Evolutionary conservation across 2,329 filamentous ascomycete genomes (phyloP), one percentile per base, ranked within the genome.

Genomic region (Massarina eburnea): DNA sequence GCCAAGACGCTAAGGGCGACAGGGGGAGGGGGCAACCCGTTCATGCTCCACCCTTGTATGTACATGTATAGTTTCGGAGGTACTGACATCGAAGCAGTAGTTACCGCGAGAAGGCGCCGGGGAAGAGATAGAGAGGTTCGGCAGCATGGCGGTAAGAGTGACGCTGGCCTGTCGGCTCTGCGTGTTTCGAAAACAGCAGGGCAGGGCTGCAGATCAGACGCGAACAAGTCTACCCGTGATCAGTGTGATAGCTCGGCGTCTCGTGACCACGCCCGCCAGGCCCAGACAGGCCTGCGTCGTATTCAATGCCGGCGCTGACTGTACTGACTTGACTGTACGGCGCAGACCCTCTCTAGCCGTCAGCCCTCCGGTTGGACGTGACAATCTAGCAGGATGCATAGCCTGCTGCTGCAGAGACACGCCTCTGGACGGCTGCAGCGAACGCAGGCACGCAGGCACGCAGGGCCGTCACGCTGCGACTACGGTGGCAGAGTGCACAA

Each of bases 121-220:
- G 15, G 33, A 4, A 14, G 18, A 9, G n/a, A 27, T 39, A 39
- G 20, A 22, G 36, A 37, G 34, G 17, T 37, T 37, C n/a, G 4
- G 36, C 14, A 2, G 15, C 14, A 10, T 2, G 36, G 6, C 36
- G 10, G 43, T 33, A 21, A 22, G 12, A n/a, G 21, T n/a, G n/a
- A n/a, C n/a, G n/a, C n/a, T n/a, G 33, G 38, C 39, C 18, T 38
- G 39, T 15, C 43, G 51, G 46, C 36, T 39, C 38, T 41, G 44
- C 7, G 53, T 53, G 57, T 61, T 61, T 61, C 54, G 46, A 59
- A 54, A 43, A 41, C 27, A 46, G 43, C 51, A 51, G 44, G 41
- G 43, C 41, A 30, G 34, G 35, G 22, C 39, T 51, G 61, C 50
- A 52, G 58, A 63, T 62, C 59, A 54, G 58, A 61, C 60, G 57